These are phyloP conservation scores for Funneliformis geosporum DNA, from an alignment of 192 early-diverging fungal genomes.

Conservation along the genomic window DNA sequence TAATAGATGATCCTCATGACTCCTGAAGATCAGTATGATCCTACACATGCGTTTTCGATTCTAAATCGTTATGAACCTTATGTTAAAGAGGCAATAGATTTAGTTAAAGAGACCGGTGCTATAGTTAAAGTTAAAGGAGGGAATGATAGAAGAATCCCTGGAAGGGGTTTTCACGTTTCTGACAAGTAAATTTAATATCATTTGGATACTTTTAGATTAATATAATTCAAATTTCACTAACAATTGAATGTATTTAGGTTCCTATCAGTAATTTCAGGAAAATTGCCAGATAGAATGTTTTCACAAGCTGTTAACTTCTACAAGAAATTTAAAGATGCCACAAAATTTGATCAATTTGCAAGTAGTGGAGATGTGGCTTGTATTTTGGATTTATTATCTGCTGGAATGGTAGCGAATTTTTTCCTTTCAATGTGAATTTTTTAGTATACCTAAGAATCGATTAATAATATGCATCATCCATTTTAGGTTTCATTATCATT, in stretches of 20 bases:
- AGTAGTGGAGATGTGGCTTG: conserved; percentile 35
- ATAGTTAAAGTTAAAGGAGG: conserved; percentile 35
- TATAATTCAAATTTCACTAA: background rate
- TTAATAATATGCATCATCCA: conserved; percentile 1
- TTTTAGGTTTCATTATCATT: background rate
- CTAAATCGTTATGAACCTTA: conserved; percentile 27
- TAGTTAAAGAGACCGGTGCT: conserved; percentile 23
- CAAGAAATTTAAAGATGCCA: background rate
- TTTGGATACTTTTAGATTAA: background rate
- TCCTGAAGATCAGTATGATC: conserved; percentile 36
- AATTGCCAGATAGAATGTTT: conserved; percentile 34
- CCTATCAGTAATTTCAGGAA: conserved; percentile 24
- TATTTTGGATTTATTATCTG: conserved; percentile 33
- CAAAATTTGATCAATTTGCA: conserved; percentile 31
- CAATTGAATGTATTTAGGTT: conserved; percentile 20
- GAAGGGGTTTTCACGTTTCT: conserved; percentile 33
- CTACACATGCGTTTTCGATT: conserved; percentile 29
- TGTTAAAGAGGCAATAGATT: conserved; percentile 20
- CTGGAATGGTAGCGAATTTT: conserved; percentile 22
- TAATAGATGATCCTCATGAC: conserved; percentile 38
- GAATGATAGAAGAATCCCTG: conserved; percentile 33
- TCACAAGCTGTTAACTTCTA: conserved; percentile 25
- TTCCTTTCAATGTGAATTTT: background rate
- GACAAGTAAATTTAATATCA: conserved; percentile 26
- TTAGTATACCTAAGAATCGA: background rate